phyloP scores from a whole-genome alignment of 805 yeast genomes.

The Candida pseudofarinosa region DNA sequence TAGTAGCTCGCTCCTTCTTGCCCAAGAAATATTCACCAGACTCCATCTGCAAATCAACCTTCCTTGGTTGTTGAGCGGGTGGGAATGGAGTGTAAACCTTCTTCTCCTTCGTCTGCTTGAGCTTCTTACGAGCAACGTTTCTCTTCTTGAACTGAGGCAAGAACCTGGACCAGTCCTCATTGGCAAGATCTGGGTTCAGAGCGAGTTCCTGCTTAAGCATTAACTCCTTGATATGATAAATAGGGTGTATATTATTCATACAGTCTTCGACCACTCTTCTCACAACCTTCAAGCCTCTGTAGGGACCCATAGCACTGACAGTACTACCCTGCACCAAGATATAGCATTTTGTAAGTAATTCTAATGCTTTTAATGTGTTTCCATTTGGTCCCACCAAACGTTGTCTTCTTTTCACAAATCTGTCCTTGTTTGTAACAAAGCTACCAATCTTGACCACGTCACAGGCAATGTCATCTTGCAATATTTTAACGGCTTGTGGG shows the following conservation, averaged over 20 bases:
- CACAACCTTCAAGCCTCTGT: conserved; percentile 84
- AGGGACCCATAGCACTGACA: conserved; percentile 96
- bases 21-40: conserved; percentile 97
- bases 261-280: conserved; percentile 96
- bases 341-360: conserved; percentile 91
- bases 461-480: conserved; percentile 91
- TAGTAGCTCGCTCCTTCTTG: conserved; percentile 72
- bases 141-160: conserved; percentile 95
- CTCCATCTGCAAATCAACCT: conserved; percentile 94
- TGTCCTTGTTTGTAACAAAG: conserved; percentile 82
- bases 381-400: conserved; percentile 96
- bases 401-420: conserved; percentile 94
- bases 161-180: conserved; percentile 96
- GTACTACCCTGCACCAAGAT: conserved; percentile 96
- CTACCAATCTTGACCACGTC: conserved; percentile 95
- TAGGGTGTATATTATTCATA: conserved; percentile 96
- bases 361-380: conserved; percentile 92
- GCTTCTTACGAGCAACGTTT: conserved; percentile 90
- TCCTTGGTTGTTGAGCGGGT: conserved; percentile 94
- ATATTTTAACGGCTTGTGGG: conserved; percentile 89
- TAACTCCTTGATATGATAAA: conserved; percentile 92
- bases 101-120: conserved; percentile 61
- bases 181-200: conserved; percentile 89
- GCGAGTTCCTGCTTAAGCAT: conserved; percentile 96
- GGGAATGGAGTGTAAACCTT: conserved; percentile 98